Percentiles rank a stretch among this genome's conserved stretches.
phyloP scores from a whole-genome alignment of 352 stramenopile species.

The Pythium brachiatum region DNA sequence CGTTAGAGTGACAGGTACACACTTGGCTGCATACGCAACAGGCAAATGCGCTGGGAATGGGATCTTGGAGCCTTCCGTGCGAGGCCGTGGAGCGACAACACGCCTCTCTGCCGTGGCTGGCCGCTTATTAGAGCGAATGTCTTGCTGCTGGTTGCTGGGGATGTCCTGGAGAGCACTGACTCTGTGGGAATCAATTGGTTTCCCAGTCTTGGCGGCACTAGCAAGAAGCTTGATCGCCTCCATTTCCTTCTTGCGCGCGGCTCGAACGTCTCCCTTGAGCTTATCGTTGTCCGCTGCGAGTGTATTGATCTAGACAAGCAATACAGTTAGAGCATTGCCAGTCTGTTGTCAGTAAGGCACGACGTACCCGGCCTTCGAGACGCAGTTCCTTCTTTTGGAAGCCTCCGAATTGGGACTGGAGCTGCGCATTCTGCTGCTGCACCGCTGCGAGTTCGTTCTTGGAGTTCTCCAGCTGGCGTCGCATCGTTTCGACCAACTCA shows the following conservation, averaged over 20 bases:
- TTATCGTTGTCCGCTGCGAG: conserved; percentile 39
- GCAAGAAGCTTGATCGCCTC: conserved; percentile 44
- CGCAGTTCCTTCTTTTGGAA: conserved; percentile 41
- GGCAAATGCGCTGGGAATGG: conserved; percentile 17
- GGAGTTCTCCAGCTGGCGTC: conserved; percentile 32
- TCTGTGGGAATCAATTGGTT: conserved; percentile 10
- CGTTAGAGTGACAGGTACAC: conserved; percentile 22
- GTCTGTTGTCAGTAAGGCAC: not conserved
- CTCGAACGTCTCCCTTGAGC: conserved; percentile 32
- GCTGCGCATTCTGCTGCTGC: conserved; percentile 34
- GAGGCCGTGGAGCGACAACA: conserved; percentile 16
- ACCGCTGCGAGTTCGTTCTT: conserved; percentile 27
- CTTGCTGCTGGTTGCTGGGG: not conserved
- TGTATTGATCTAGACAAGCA: conserved; percentile 45
- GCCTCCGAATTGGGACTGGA: conserved; percentile 27
- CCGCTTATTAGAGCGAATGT: conserved; percentile 7
- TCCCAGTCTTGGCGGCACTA: conserved; percentile 25
- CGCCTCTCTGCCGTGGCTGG: conserved; percentile 5
- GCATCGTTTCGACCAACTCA: conserved; percentile 24
- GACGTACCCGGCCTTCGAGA: conserved; percentile 46
- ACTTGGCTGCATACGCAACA: conserved; percentile 20
- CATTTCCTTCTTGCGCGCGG: conserved; percentile 42
- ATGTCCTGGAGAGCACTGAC: conserved; percentile 12
- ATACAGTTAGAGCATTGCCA: not conserved
- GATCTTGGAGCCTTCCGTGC: conserved; percentile 27